A percentile compares a stretch with the other conserved stretches of the same genome.
phyloP scores from a whole-genome alignment of 768 basidiomycete genomes.

The Xerocomus potaroensis region DNA sequence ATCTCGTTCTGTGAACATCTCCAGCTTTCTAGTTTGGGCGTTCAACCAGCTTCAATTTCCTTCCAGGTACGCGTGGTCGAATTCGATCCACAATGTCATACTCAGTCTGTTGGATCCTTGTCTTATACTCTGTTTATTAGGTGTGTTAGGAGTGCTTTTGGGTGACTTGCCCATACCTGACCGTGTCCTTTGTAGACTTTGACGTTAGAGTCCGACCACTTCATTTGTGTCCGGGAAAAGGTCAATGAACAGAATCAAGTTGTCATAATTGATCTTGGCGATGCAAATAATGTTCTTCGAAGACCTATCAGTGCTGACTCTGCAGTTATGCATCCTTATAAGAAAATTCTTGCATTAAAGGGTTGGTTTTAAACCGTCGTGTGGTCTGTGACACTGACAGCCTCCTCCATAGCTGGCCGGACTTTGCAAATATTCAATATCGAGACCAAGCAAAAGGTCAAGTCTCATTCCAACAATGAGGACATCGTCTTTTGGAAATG shows the following conservation, averaged over 20 bases:
- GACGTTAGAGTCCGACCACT: constrained; percentile 96
- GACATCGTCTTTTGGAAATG: constrained; percentile 99
- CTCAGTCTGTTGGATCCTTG: constrained; percentile 12
- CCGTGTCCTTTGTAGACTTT: constrained; percentile 54
- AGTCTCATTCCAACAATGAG: constrained; percentile 89
- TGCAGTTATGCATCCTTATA: constrained; percentile 95
- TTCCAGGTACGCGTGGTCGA: constrained; percentile 74
- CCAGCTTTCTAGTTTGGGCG: constrained; percentile 91
- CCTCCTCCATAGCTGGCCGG: constrained; percentile 60
- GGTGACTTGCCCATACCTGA: neutral
- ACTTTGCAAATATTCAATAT: constrained; percentile 98
- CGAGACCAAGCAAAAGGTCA: constrained; percentile 96
- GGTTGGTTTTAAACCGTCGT: constrained; percentile 37
- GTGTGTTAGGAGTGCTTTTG: constrained; percentile 10
- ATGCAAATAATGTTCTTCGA: constrained; percentile 95
- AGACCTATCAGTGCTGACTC: constrained; percentile 97
- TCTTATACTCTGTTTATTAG: constrained; percentile 9
- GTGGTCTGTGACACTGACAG: constrained; percentile 4
- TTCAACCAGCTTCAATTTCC: constrained; percentile 95
- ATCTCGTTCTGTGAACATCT: constrained; percentile 89
- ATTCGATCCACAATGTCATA: constrained; percentile 5
- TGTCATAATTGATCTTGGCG: constrained; percentile 95
- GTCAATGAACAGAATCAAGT: constrained; percentile 95
- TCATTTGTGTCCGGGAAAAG: constrained; percentile 96
- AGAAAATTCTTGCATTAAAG: constrained; percentile 96